phyloP scores from a whole-genome alignment of 1,284 basidiomycete species.

The Inonotus hispidus region DNA sequence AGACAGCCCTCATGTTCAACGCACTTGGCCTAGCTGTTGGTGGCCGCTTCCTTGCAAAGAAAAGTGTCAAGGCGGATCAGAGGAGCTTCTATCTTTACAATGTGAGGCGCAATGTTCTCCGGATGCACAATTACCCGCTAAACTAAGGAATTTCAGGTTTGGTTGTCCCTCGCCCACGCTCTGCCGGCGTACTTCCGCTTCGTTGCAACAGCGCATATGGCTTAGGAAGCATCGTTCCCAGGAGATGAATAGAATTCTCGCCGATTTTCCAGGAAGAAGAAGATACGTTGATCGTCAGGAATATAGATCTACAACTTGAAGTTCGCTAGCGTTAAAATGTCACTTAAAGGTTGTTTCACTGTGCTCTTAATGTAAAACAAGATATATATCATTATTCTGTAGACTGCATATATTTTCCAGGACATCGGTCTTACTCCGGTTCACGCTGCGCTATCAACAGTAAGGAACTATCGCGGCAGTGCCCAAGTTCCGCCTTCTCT shows the following conservation, averaged over 20 bases:
- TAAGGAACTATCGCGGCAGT: too few species aligned
- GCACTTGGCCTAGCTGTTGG: constrained; percentile 26
- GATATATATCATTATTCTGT: too few species aligned
- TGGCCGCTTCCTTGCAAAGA: constrained; percentile 21
- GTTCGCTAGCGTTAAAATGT: too few species aligned
- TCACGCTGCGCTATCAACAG: too few species aligned
- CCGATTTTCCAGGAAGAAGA: too few species aligned
- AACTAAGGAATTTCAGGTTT: constrained; percentile 6
- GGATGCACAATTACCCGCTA: background rate
- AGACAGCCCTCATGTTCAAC: constrained; percentile 21
- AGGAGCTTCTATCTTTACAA: constrained; percentile 6
- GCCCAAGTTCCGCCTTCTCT: too few species aligned
- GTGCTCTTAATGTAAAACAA: too few species aligned
- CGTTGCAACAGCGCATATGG: background rate
- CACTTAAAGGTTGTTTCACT: too few species aligned
- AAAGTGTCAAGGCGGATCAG: background rate
- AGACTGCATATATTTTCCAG: too few species aligned
- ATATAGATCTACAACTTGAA: too few species aligned
- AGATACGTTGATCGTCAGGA: too few species aligned
- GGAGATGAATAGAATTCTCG: background rate
- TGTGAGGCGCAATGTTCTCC: background rate
- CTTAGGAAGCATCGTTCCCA: background rate
- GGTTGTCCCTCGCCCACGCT: constrained; percentile 15
- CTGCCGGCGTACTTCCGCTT: constrained; percentile 11
- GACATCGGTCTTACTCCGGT: too few species aligned